These are phyloP conservation scores for Oenanthe javanica DNA, from an alignment of 140 eudicot genomes.

Conservation along the genomic window DNA sequence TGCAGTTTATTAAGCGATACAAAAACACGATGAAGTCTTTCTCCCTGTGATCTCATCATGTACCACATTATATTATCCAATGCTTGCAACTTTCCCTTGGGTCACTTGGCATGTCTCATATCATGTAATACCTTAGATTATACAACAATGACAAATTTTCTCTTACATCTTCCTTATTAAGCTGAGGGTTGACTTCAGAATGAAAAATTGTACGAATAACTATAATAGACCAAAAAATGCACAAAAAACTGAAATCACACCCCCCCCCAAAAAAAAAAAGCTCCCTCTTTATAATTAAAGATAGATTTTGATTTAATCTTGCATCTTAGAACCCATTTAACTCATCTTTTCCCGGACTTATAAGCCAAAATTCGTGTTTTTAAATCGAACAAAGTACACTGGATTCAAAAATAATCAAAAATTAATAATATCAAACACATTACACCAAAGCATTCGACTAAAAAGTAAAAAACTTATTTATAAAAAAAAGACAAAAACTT, in stretches of 20 bases:
- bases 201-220: not conserved
- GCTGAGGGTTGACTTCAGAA: not conserved
- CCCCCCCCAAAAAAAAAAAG: not conserved
- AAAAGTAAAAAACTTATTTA: too few relatives aligned
- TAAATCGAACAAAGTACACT: not conserved
- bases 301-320: too few relatives aligned
- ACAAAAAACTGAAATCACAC: not conserved
- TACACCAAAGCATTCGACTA: too few relatives aligned
- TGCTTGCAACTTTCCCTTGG: not conserved
- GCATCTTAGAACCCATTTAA: not conserved
- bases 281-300: not conserved
- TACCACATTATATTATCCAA: not conserved
- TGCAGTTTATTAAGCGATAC: not conserved
- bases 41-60: not conserved
- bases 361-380: not conserved
- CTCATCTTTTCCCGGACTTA: not conserved
- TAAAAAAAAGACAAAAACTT: too few relatives aligned
- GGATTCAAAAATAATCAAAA: not conserved
- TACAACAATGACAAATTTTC: not conserved
- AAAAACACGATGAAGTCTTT: not conserved
- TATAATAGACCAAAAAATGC: not conserved
- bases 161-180: not conserved
- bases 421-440: too few relatives aligned
- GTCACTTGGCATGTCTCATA: not conserved
- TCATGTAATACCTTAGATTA: not conserved